Conservation (phyloP, 129 eudicot genomes). For the Heracleum sosnowskyi region DNA sequence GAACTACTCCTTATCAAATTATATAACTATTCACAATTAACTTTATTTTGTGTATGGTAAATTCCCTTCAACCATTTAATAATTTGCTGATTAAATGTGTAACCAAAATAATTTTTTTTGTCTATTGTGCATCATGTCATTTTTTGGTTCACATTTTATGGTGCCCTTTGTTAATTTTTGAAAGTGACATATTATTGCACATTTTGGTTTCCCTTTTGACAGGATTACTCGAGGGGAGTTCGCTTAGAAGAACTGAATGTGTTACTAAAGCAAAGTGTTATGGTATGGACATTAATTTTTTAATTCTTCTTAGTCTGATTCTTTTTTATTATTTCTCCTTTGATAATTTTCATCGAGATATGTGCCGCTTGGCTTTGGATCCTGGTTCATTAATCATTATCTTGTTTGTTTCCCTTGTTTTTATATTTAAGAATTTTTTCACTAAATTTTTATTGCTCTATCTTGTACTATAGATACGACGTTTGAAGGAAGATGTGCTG, state of each 20-base stretch:
- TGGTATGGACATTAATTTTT: slow-evolving; percentile 40
- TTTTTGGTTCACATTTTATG: background rate
- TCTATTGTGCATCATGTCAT: background rate
- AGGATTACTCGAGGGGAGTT: slow-evolving; percentile 88
- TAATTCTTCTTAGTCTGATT: background rate
- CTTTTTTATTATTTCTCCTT: background rate
- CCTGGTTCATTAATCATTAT: background rate
- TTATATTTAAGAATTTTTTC: background rate
- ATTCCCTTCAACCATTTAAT: background rate
- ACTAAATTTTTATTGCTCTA: background rate
- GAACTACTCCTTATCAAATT: background rate
- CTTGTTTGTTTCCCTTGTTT: background rate
- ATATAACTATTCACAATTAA: background rate
- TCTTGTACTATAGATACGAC: slow-evolving; percentile 54
- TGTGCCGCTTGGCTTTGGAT: background rate
- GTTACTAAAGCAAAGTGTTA: slow-evolving; percentile 82
- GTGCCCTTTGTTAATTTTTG: background rate
- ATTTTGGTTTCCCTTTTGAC: slow-evolving; percentile 9
- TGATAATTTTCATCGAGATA: background rate
- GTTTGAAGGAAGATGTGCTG: slow-evolving; percentile 83
- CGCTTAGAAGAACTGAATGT: slow-evolving; percentile 87
- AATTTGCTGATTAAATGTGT: background rate
- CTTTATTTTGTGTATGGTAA: background rate
- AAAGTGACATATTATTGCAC: background rate
- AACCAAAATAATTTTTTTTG: background rate